phyloP scores from a whole-genome alignment of 2,329 filamentous ascomycete species.

The Hyphodiscus sp. region DNA sequence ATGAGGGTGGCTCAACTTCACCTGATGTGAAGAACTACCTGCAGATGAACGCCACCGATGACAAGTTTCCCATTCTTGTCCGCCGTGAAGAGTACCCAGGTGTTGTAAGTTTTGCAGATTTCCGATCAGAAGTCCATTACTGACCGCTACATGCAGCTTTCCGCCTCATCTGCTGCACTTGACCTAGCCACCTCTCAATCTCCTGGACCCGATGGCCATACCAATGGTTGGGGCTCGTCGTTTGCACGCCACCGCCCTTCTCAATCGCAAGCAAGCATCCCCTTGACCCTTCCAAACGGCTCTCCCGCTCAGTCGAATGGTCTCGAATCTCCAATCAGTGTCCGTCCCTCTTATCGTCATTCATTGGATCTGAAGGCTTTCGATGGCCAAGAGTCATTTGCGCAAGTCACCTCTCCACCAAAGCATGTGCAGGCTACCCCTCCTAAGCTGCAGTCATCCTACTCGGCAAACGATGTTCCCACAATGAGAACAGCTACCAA shows the following conservation, averaged over 20 bases:
- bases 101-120: slow-evolving; percentile 22
- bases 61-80: slow-evolving; percentile 81
- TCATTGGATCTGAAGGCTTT: slow-evolving; percentile 49
- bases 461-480: slow-evolving; percentile 82
- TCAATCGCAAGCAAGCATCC: slow-evolving; percentile 42
- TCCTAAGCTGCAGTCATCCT: slow-evolving; percentile 77
- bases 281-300: slow-evolving; percentile 27
- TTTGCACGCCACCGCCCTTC: slow-evolving; percentile 29
- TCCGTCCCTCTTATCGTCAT: slow-evolving; percentile 46
- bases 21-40: slow-evolving; percentile 61
- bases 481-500: slow-evolving; percentile 59
- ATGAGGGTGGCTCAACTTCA: slow-evolving; percentile 44
- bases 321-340: slow-evolving; percentile 40
- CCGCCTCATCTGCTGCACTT: slow-evolving; percentile 72
- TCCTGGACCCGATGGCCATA: slow-evolving; percentile 50
- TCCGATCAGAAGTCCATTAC: slow-evolving; percentile 9
- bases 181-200: slow-evolving; percentile 70
- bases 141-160: slow-evolving; percentile 55
- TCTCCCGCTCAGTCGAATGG: slow-evolving; percentile 32
- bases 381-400: slow-evolving; percentile 30
- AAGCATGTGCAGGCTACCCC: slow-evolving; percentile 53
- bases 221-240: slow-evolving; percentile 24
- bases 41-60: slow-evolving; percentile 66
- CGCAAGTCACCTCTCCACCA: slow-evolving; percentile 34
- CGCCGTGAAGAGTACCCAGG: slow-evolving; percentile 45